phyloP scores from a whole-genome alignment of 257 asterid genomes.

The Solanum virginianum region DNA sequence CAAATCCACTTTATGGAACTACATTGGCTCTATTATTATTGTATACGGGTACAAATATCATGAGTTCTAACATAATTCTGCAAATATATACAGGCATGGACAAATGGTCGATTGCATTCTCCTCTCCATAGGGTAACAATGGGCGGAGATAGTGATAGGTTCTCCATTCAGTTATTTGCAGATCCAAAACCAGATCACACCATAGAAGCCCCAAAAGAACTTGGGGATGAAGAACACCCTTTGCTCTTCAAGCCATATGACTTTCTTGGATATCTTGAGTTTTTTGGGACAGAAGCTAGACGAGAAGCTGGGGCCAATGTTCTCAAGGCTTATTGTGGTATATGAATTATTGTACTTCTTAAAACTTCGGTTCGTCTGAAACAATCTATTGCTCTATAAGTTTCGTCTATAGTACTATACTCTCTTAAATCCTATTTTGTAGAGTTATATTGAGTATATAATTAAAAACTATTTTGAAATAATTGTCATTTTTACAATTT shows the following conservation, averaged over 20 bases:
- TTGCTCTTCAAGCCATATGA: not conserved
- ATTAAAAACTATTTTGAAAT: no score
- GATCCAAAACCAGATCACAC: not conserved
- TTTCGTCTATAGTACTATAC: accelerated
- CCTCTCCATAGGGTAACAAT: not conserved
- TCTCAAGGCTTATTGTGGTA: not conserved
- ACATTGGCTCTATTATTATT: not conserved
- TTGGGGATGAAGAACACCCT: not conserved
- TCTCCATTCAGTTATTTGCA: not conserved
- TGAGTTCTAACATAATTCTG: not conserved
- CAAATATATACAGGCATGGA: not conserved
- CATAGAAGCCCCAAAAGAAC: not conserved
- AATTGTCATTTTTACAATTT: no score
- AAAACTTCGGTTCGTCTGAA: not conserved
- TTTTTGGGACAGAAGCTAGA: not conserved
- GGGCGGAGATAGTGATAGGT: not conserved
- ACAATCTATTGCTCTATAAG: no score
- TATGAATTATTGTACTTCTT: not conserved
- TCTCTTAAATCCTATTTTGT: no score
- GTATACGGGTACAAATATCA: not conserved
- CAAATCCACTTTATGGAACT: not conserved
- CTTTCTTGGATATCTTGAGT: not conserved
- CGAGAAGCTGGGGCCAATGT: not conserved
- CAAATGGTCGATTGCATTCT: not conserved
- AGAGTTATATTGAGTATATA: not conserved